These are phyloP conservation scores for Hemileccinum rubropunctum DNA, from an alignment of 768 basidiomycete genomes.

Conservation along the genomic window DNA sequence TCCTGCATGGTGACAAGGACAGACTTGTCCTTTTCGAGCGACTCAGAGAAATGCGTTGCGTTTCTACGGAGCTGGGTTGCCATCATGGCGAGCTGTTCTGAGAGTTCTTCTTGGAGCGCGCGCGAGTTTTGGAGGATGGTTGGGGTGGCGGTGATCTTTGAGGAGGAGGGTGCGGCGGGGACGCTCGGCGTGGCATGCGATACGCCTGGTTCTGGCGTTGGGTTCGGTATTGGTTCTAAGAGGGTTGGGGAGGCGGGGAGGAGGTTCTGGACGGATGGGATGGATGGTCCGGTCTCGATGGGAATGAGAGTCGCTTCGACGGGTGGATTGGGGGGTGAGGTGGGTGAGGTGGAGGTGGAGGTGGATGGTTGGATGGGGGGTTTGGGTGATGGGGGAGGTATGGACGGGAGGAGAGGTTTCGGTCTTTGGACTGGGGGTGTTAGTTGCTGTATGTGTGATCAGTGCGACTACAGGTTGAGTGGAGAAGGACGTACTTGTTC, in stretches of 20 bases:
- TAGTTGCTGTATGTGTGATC: constrained; percentile 34
- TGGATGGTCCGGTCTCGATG: constrained; percentile 16
- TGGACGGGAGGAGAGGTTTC: constrained; percentile 48
- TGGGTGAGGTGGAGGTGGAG: too few relatives aligned
- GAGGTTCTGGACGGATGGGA: constrained; percentile 30
- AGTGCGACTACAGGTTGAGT: not conserved
- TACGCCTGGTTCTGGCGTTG: constrained; percentile 6
- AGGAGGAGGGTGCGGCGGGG: constrained; percentile 32
- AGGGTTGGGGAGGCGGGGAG: constrained; percentile 36
- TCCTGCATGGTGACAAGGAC: constrained; percentile 64
- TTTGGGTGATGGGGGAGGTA: constrained; percentile 42
- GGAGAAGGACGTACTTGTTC: constrained; percentile 42
- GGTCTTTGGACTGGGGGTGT: constrained; percentile 40
- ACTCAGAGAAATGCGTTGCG: constrained; percentile 70
- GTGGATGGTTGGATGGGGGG: constrained; percentile 1
- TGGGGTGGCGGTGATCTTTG: constrained; percentile 34
- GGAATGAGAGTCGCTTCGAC: constrained; percentile 24
- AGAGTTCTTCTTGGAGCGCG: constrained; percentile 69
- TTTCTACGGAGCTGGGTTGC: constrained; percentile 84
- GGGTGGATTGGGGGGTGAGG: constrained; percentile 3
- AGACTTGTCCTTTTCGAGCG: constrained; percentile 71
- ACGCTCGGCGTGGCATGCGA: constrained; percentile 10
- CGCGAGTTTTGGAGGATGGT: constrained; percentile 53
- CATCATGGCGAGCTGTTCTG: constrained; percentile 78
- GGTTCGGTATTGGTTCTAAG: constrained; percentile 6